Percentiles rank a stretch among this genome's conserved stretches.
Conservation (phyloP, 202 grass and related monocot genomes). For the Panicum virgatum region DNA sequence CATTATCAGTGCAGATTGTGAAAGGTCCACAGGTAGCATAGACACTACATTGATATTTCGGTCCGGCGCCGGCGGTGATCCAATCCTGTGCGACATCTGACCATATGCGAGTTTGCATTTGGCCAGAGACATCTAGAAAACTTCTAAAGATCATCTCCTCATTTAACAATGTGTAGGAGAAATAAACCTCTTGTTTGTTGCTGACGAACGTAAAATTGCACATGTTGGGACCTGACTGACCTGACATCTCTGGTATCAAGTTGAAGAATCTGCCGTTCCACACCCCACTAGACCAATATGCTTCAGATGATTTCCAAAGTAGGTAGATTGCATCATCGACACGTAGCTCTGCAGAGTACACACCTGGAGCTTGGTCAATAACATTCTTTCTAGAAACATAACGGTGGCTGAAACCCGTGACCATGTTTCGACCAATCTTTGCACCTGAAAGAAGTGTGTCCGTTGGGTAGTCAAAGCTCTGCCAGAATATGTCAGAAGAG, state of each 20-base stretch:
- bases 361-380: slow-evolving; percentile 14
- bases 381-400: slow-evolving; percentile 18
- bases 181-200: slow-evolving; percentile 19
- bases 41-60: slow-evolving; percentile 19
- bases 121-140: slow-evolving; percentile 1
- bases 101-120: neutral
- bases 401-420: neutral
- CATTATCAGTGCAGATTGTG: neutral
- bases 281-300: neutral
- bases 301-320: neutral
- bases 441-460: slow-evolving; percentile 19
- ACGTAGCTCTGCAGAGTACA: neutral
- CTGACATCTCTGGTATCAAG: neutral
- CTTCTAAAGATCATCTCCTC: neutral
- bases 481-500: too few species aligned
- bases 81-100: slow-evolving; percentile 1
- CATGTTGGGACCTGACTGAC: neutral
- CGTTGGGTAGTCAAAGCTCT: slow-evolving; percentile 39
- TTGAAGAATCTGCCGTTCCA: neutral
- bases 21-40: slow-evolving; percentile 35
- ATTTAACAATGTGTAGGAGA: slow-evolving; percentile 2
- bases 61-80: neutral
- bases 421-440: slow-evolving; percentile 27
- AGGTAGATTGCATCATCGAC: neutral
- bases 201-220: neutral